Evolutionary conservation across 768 basidiomycete genomes (phyloP), one percentile per base, ranked within the genome.

Genomic region (Boletus sensibilis): DNA sequence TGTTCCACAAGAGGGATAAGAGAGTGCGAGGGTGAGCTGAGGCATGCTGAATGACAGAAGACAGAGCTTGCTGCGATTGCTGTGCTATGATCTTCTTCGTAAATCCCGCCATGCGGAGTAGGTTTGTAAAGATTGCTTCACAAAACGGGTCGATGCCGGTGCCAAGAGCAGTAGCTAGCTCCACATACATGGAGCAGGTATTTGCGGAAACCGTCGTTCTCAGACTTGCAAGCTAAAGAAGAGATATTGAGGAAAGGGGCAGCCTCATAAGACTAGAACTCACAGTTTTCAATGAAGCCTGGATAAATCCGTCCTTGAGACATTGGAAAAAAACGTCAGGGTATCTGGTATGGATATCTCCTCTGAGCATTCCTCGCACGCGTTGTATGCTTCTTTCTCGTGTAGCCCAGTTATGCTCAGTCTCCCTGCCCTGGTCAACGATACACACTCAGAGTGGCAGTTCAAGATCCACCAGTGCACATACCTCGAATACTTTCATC

Each of bases 61-160:
- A 78, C 10, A 92, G 81, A 1, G 84, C 78, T 2, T 80, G 76
- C 69, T 98, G 97, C 1, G 95, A 91, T 56, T 88, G 88, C 53
- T 92, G 87, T 5, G 90, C 92, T 23, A 85, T 82, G 46, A 98
- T 86, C 70, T 95, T 96, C 74, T 99, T 99, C 33, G 95, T 98
- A 52, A 91, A 86, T 9, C 85, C 86, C 29, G 90, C 85, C 90
- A 98, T 89, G 59, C 85, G 86, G 40, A 95, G 77, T 13, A 95
- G 80, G 64, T 88, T 82, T n/a, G 82, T 80, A 56, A 93, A 77
- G 4, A 97, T 66, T 2, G 78, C 70, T 47, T 98, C 97, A 66
- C 87, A 87, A 64, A 89, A 83, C 0, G 86, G 86, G 68, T 98
- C 95, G 44, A 98, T 75, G 16, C 78, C 71, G 11, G 82, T 64